These are phyloP conservation scores for Psilocybe tampanensis DNA, from an alignment of 768 basidiomycete species.

Conservation along the genomic window DNA sequence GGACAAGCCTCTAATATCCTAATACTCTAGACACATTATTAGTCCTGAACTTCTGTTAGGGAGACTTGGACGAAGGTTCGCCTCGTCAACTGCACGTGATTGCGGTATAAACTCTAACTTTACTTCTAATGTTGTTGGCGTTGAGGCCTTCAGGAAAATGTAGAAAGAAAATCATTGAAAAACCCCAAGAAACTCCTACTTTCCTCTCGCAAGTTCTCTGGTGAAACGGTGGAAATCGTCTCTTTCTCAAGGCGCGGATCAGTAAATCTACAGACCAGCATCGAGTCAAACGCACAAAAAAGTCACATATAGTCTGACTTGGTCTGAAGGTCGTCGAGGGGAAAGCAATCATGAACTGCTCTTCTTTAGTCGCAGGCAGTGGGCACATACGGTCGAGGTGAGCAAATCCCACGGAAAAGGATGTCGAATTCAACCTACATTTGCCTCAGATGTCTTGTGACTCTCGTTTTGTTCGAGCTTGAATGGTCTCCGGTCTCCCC, in stretches of 20 bases:
- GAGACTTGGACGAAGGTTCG: not conserved
- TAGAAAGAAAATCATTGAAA: not conserved
- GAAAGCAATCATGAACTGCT: not conserved
- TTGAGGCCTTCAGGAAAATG: not conserved
- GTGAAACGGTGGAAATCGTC: not conserved
- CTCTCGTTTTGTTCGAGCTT: too few relatives aligned
- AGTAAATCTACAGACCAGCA: conserved; percentile 7
- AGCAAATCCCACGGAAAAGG: not conserved
- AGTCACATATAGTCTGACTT: not conserved
- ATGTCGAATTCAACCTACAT: too few relatives aligned
- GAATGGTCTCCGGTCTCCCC: too few relatives aligned
- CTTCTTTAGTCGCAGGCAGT: not conserved
- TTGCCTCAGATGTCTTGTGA: too few relatives aligned
- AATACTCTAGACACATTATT: too few relatives aligned
- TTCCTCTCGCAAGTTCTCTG: not conserved
- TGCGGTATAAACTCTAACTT: conserved; percentile 20
- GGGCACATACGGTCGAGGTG: not conserved
- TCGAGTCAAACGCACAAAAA: conserved; percentile 6
- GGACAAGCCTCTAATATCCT: too few relatives aligned
- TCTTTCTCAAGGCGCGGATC: not conserved
- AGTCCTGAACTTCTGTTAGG: not conserved
- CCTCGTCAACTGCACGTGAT: conserved; percentile 16
- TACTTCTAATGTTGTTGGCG: conserved; percentile 3
- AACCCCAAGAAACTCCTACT: not conserved
- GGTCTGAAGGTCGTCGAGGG: not conserved